Conservation (phyloP, 2,329 filamentous ascomycete genomes). For the Cercospora brassicicola region DNA sequence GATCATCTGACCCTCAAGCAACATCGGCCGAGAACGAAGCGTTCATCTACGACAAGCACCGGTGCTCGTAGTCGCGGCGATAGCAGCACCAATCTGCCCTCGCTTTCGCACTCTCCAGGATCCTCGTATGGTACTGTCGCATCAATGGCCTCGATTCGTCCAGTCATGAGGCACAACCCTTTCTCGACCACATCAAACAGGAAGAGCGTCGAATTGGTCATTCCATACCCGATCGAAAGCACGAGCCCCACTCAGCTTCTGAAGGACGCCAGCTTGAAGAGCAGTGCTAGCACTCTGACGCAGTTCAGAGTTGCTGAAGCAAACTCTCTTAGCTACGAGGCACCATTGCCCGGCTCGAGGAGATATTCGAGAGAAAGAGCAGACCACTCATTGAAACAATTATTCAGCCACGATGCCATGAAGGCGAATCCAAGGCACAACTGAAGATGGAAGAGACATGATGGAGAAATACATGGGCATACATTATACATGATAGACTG, state of each 20-base stretch:
- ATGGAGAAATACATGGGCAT: not conserved
- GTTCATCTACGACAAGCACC: slow-evolving; percentile 17
- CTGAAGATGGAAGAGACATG: not conserved
- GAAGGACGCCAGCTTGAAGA: slow-evolving; percentile 36
- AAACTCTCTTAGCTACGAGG: slow-evolving; percentile 32
- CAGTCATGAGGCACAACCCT: slow-evolving; percentile 44
- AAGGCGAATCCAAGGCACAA: slow-evolving; percentile 29
- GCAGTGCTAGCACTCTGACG: slow-evolving; percentile 37
- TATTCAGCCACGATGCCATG: slow-evolving; percentile 40
- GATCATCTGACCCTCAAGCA: slow-evolving; percentile 35
- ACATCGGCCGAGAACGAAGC: slow-evolving; percentile 27
- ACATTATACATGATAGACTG: slow-evolving; percentile 12
- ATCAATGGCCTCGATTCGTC: slow-evolving; percentile 46
- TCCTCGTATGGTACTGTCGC: slow-evolving; percentile 45
- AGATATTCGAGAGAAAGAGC: slow-evolving; percentile 13
- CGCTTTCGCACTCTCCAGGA: slow-evolving; percentile 49
- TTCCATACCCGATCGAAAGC: slow-evolving; percentile 38
- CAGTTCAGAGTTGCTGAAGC: slow-evolving; percentile 35
- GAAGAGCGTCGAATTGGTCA: slow-evolving; percentile 47
- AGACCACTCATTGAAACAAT: slow-evolving; percentile 37
- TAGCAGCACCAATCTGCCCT: slow-evolving; percentile 43
- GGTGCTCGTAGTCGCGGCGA: slow-evolving; percentile 11
- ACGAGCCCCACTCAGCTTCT: slow-evolving; percentile 27
- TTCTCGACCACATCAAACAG: slow-evolving; percentile 41
- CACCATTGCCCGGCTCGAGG: not conserved